Base-by-base conservation (phyloP, 192 early-diverging fungal species). In the Dissophora globulifera region DNA sequence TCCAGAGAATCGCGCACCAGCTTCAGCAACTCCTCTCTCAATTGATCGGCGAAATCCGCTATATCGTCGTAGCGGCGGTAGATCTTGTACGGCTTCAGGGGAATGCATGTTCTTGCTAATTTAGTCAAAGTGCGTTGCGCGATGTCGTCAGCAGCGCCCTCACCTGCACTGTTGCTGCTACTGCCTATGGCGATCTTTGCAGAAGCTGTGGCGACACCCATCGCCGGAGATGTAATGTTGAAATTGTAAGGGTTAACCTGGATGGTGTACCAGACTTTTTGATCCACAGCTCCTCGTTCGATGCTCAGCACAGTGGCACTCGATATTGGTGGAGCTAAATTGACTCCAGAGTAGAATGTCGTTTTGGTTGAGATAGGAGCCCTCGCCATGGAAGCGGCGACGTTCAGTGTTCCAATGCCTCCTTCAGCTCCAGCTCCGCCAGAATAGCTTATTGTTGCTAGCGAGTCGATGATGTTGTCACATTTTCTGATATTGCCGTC, bases 31-130 rank as follows among this genome's bases (percentile, higher is more conserved):
- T 76, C 72, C 23, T 76, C 72, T 43, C 67, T 64, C 10, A 76
- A 52, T 23, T 76, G 72, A 62, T 76, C 72, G 27, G 72, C 72
- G 50, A 76, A 76, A 48, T 76, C 72, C 9, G 51, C 63, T 1
- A 76, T 52, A 62, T 76, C 72, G 58, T 76, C 72, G 47, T 62
- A 76, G 3, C 64, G 40, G 41, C 72, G 57, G 23, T 67, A 76
- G 38, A 76, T 76, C 13, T 58, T 60, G 25, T 76, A 76, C 23
- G 72, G 47, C 54, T 58, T 71, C 53, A 51, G 42, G 50, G 51
- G 60, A 25, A 71, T 71, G 17, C 38, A 62, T 27, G 60, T 62
- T 31, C 20, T 51, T 23, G 43, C 20, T 6, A 13, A 6, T 9
- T 6, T 38, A 38, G 35, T n/a, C n/a, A n/a, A n/a, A n/a, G n/a